These are phyloP conservation scores for Sugiyamaella pinicola DNA, from an alignment of 1,139 yeast genomes.

Conservation along the genomic window DNA sequence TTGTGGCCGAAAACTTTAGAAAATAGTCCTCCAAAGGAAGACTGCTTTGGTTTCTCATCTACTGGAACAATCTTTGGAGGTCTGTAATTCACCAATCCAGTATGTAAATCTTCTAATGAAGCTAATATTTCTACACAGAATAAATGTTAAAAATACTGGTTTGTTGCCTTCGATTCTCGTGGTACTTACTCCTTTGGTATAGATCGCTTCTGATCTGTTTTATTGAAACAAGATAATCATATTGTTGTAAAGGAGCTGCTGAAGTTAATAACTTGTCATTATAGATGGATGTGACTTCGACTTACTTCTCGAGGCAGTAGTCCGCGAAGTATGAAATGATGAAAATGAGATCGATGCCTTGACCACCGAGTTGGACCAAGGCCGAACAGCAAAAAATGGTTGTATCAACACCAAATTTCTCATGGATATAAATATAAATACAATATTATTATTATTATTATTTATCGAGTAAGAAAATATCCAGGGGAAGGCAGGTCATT, in stretches of 20 bases:
- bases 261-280: background rate
- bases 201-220: conserved; percentile 64
- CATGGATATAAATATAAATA: conserved; percentile 1
- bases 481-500: background rate
- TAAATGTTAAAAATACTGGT: conserved; percentile 17
- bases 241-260: conserved; percentile 57
- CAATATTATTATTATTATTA: no score
- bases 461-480: background rate
- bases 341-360: background rate
- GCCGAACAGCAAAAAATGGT: background rate
- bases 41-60: conserved; percentile 11
- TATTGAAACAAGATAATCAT: conserved; percentile 55
- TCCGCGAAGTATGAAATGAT: background rate
- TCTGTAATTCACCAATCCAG: conserved; percentile 29
- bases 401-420: conserved; percentile 8
- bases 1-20: conserved; percentile 21
- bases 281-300: background rate
- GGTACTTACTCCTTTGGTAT: conserved; percentile 50
- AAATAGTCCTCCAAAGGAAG: conserved; percentile 18
- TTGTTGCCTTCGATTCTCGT: no score
- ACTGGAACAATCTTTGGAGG: conserved; percentile 29
- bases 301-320: conserved; percentile 5
- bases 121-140: conserved; percentile 28
- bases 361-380: background rate
- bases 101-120: conserved; percentile 35